phyloP scores from a whole-genome alignment of 306 rosid species.

The Begonia loranthoides region DNA sequence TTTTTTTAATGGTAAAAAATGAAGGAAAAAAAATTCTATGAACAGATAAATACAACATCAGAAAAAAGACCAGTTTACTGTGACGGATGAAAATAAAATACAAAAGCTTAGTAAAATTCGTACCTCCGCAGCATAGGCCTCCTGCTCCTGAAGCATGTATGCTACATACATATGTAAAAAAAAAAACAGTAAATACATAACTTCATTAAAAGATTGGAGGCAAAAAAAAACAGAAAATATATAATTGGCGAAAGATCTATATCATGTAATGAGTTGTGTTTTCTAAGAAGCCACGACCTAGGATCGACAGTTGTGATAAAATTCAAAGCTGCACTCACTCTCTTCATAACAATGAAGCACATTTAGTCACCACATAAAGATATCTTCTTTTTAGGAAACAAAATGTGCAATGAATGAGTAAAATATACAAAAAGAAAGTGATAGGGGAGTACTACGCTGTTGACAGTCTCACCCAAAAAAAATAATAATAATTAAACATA shows the following conservation, averaged over 20 bases:
- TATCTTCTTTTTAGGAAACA: neutral
- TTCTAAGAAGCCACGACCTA: too few species aligned
- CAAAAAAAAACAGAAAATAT: neutral
- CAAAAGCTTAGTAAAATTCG: neutral
- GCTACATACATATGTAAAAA: constrained; percentile 23
- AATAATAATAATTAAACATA: too few species aligned
- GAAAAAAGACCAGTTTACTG: too few species aligned
- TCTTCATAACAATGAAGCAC: neutral
- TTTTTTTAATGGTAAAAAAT: neutral
- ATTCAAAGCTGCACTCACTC: too few species aligned
- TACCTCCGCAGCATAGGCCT: constrained; percentile 95
- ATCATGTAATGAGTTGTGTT: neutral
- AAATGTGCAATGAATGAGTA: too few species aligned
- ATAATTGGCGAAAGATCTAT: neutral
- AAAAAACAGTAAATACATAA: neutral
- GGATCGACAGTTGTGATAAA: too few species aligned
- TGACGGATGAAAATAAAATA: constrained; percentile 2
- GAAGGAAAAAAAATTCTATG: constrained; percentile 1
- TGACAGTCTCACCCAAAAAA: too few species aligned
- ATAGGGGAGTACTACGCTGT: too few species aligned
- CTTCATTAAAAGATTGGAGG: neutral
- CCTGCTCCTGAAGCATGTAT: constrained; percentile 81
- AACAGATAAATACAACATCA: too few species aligned
- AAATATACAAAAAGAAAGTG: too few species aligned
- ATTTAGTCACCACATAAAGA: neutral